Evolutionary conservation across 176 grass and related monocot genomes (phyloP).

Genomic region (Tuctoria greenei): DNA sequence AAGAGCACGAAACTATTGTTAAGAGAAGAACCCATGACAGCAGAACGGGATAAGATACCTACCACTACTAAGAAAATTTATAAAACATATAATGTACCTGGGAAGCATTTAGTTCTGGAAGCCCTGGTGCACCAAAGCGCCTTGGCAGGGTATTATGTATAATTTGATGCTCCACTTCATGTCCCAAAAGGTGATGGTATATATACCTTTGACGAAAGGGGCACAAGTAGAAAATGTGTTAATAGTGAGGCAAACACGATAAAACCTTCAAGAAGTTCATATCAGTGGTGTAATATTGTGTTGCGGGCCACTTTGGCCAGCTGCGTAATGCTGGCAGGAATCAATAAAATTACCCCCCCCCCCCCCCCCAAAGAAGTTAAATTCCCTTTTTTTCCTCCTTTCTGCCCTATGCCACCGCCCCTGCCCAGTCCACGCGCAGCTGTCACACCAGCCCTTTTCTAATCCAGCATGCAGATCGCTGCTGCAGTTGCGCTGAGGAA

Average conservation of each 20-base stretch:
- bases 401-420: too few species aligned
- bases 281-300: not conserved
- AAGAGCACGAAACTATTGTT: not conserved
- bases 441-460: too few species aligned
- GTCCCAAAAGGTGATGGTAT: constrained; percentile 98
- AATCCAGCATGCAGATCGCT: too few species aligned
- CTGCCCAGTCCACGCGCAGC: too few species aligned
- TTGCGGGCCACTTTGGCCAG: too few species aligned
- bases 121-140: constrained; percentile 94
- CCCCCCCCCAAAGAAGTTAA: too few species aligned
- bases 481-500: too few species aligned
- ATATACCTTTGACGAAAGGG: constrained; percentile 58
- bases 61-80: not conserved
- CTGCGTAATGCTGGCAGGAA: too few species aligned
- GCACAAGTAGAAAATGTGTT: constrained; percentile 14
- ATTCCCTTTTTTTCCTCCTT: too few species aligned
- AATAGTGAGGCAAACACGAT: not conserved
- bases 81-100: constrained; percentile 57
- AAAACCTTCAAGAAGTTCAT: not conserved
- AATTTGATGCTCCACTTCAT: constrained; percentile 97
- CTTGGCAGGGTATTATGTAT: constrained; percentile 84
- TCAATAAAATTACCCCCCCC: too few species aligned
- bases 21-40: not conserved
- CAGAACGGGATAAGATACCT: not conserved
- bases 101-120: constrained; percentile 99